Evolutionary conservation across 805 yeast species (phyloP).

Genomic region (Candida endomychidarum): DNA sequence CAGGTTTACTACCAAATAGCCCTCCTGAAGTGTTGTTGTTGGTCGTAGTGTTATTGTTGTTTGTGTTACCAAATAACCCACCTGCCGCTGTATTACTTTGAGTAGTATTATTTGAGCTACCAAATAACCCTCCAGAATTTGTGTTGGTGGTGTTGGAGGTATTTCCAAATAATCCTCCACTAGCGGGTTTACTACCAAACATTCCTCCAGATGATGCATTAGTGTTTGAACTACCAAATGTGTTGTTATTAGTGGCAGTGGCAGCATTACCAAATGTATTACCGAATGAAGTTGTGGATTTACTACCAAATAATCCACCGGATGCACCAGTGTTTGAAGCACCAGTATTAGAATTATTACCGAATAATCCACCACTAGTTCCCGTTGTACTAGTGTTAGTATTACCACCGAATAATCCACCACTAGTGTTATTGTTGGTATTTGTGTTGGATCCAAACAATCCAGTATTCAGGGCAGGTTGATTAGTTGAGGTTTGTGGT

Average conservation of each 20-base stretch:
- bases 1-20: conserved; percentile 11
- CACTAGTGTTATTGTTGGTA: conserved; percentile 4
- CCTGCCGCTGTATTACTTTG: not conserved
- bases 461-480: conserved; percentile 6
- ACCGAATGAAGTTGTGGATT: conserved; percentile 12
- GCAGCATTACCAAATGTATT: conserved; percentile 1
- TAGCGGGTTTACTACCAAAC: conserved; percentile 12
- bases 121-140: conserved; percentile 23
- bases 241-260: conserved; percentile 3
- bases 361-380: conserved; percentile 22
- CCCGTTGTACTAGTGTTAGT: conserved; percentile 7
- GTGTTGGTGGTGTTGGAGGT: conserved; percentile 15
- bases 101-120: conserved; percentile 6
- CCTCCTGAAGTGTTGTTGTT: conserved; percentile 10
- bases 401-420: conserved; percentile 13
- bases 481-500: conserved; percentile 10
- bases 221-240: conserved; percentile 8
- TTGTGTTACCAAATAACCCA: conserved; percentile 21
- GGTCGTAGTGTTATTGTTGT: conserved; percentile 9
- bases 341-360: conserved; percentile 17
- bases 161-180: conserved; percentile 21
- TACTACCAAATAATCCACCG: conserved; percentile 19
- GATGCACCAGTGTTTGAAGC: conserved; percentile 6
- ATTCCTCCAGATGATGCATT: not conserved
- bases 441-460: conserved; percentile 20